phyloP scores from a whole-genome alignment of 2,329 filamentous ascomycete species.

The Plenodomus lindquistii region DNA sequence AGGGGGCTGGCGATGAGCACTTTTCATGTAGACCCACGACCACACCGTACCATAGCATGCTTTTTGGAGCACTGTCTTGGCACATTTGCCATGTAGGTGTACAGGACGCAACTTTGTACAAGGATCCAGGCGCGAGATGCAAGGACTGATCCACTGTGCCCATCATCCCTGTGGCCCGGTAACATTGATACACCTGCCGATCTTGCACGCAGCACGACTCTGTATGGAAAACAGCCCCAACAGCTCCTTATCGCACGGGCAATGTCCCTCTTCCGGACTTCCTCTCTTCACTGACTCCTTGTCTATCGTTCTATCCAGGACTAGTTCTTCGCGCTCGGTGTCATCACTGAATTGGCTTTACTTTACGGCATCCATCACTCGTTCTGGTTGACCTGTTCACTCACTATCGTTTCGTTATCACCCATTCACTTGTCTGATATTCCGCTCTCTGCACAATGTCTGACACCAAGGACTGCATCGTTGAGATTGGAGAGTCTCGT shows the following conservation, averaged over 20 bases:
- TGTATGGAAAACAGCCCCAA: conserved; percentile 5
- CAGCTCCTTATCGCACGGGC: conserved; percentile 5
- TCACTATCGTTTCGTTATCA: background rate
- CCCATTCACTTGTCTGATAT: conserved; percentile 1
- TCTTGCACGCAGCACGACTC: conserved; percentile 4
- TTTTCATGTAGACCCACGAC: conserved; percentile 1
- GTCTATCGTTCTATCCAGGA: conserved; percentile 1
- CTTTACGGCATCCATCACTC: conserved; percentile 25
- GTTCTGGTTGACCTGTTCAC: conserved; percentile 18
- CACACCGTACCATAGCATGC: conserved; percentile 1
- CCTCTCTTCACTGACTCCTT: conserved; percentile 4
- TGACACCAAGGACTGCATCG: conserved; percentile 18
- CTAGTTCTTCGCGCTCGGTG: background rate
- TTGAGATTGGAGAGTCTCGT: conserved; percentile 31
- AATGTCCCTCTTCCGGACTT: background rate
- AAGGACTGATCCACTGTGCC: conserved; percentile 6
- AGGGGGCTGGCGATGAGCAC: conserved; percentile 3
- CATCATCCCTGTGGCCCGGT: conserved; percentile 4
- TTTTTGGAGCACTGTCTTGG: background rate
- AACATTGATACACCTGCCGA: conserved; percentile 9
- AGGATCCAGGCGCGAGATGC: conserved; percentile 2
- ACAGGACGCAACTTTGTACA: conserved; percentile 4
- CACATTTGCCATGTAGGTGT: background rate
- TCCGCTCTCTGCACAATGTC: conserved; percentile 28
- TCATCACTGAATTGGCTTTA: conserved; percentile 1